Percentiles rank a stretch among this genome's conserved stretches.
phyloP scores from a whole-genome alignment of 805 yeast species.

The Candida insectorum region DNA sequence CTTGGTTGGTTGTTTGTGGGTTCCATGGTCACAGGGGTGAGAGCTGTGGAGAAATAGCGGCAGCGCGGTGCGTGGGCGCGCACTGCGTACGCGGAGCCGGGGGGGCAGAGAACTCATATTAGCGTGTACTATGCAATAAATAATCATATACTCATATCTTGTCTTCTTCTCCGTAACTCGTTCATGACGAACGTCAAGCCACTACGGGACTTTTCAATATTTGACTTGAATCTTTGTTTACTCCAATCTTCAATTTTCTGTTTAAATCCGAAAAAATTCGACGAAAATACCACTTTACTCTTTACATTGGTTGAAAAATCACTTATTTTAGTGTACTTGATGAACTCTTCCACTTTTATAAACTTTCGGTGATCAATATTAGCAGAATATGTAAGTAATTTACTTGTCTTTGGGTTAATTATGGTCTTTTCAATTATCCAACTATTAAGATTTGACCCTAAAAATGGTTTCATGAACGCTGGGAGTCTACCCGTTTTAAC shows the following conservation, averaged over 20 bases:
- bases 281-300: conserved; percentile 64
- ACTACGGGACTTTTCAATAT: conserved; percentile 59
- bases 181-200: conserved; percentile 82
- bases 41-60: neutral
- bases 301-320: conserved; percentile 43
- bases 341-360: conserved; percentile 74
- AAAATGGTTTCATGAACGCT: conserved; percentile 67
- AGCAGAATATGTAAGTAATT: conserved; percentile 67
- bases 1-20: too few species aligned
- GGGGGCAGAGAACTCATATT: too few species aligned
- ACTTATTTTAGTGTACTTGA: conserved; percentile 46
- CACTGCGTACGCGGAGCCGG: neutral
- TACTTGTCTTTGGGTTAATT: conserved; percentile 57
- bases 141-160: neutral
- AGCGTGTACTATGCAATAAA: too few species aligned
- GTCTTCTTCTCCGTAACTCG: conserved; percentile 34
- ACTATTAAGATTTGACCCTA: conserved; percentile 65
- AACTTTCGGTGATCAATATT: conserved; percentile 82
- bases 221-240: conserved; percentile 61
- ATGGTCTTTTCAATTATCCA: conserved; percentile 81
- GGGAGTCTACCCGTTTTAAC: conserved; percentile 82
- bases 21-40: too few species aligned
- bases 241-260: conserved; percentile 83
- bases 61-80: neutral
- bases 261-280: conserved; percentile 66